Evolutionary conservation across 2,329 filamentous ascomycete species (phyloP).

Genomic region (Cladosporium sp.): DNA sequence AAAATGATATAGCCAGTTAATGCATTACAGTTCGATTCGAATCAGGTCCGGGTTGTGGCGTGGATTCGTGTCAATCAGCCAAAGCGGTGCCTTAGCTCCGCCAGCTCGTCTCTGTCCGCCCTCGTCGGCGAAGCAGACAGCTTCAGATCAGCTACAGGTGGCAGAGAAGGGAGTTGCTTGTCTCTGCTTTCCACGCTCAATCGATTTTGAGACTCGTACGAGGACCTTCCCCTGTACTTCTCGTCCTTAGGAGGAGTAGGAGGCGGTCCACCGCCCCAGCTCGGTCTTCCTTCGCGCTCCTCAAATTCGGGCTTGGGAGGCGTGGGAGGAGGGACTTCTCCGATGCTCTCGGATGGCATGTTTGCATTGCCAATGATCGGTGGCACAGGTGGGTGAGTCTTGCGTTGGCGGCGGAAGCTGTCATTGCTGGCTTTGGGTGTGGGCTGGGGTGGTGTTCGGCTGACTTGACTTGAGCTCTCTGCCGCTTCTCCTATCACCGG

Average conservation of each 20-base stretch:
- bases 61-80: not conserved
- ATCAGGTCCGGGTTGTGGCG: not conserved
- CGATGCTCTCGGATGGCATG: slow-evolving; percentile 23
- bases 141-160: slow-evolving; percentile 18
- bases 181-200: slow-evolving; percentile 19
- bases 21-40: too few relatives aligned
- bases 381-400: not conserved
- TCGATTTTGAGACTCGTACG: slow-evolving; percentile 11
- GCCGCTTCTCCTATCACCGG: slow-evolving; percentile 89
- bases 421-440: slow-evolving; percentile 25
- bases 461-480: slow-evolving; percentile 61
- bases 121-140: slow-evolving; percentile 21
- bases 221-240: not conserved
- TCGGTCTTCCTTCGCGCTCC: slow-evolving; percentile 16
- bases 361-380: slow-evolving; percentile 23
- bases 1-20: not conserved
- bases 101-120: slow-evolving; percentile 19
- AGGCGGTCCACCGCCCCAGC: slow-evolving; percentile 33
- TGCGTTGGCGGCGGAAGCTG: slow-evolving; percentile 12
- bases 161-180: slow-evolving; percentile 25
- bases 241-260: slow-evolving; percentile 44
- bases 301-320: slow-evolving; percentile 28
- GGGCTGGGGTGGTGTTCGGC: slow-evolving; percentile 21
- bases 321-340: slow-evolving; percentile 30
- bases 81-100: slow-evolving; percentile 6